Base-by-base conservation (phyloP, 176 grass and related monocot species). In the Oryza coarctata region DNA sequence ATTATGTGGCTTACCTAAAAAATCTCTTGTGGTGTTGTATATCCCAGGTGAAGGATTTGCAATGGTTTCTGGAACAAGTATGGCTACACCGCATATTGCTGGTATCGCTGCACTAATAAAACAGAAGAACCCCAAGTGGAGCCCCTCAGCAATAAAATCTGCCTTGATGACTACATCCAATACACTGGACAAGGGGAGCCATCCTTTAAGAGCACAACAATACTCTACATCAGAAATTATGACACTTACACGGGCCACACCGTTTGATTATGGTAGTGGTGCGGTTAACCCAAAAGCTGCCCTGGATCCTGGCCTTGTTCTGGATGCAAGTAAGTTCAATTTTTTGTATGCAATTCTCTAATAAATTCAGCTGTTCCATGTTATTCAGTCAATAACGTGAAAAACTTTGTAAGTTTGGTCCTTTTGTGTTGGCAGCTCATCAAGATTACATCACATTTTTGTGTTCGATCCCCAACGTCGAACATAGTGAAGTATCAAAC, bases 51-150 rank as follows among this genome's bases (percentile, higher is more conserved):
- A 99, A 82, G 91, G 93, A 60, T 99, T 95, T 85, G 96, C 96
- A 47, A 95, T 99, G 96, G 70, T 99, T 79, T 99, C 96, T 83
- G 96, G 96, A 81, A 99, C 96, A 20, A 99, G 96, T 80, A 99
- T 99, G 93, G 96, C 96, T 70, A 93, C 96, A 84, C 96, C 96
- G 2, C 96, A 99, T 76, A 99, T 99, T 74, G 76, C 93, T 67
- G 93, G 96, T 44, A 99, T 99, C 79, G 96, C 96, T 7, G 96
- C 96, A 22, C 90, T 99, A 71, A 88, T 99, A 88, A 99, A 92
- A 83, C 96, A 95, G 79, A 95, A 91, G 79, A 87, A 99, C 63
- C 96, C 96, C 2, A 93, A 95, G 30, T 99, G 96, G 96, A 99
- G 93, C 50, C 96, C 96, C 18, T 86, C 91, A 74, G 91, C 93